These are phyloP conservation scores for Scenedesmus sp. DNA, from an alignment of 163 green algal genomes.

Conservation along the genomic window DNA sequence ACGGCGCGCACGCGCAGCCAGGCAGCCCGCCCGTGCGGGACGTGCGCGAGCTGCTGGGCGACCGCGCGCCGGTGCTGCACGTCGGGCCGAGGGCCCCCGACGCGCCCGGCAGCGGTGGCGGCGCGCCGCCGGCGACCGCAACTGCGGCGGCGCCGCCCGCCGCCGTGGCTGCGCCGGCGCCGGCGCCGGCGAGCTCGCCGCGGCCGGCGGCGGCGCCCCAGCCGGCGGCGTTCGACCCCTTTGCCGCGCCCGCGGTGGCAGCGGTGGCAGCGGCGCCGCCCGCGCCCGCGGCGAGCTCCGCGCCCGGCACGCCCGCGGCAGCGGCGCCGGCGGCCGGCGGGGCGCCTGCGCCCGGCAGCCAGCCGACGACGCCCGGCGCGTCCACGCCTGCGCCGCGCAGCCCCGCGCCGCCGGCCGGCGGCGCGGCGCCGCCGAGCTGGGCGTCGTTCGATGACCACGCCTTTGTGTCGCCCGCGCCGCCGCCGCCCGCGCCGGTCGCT, in stretches of 20 bases:
- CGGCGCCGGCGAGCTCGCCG: not conserved
- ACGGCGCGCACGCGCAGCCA: not conserved
- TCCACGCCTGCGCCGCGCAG: too few relatives aligned
- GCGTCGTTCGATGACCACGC: too few relatives aligned
- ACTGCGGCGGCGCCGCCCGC: too few relatives aligned
- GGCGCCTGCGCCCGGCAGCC: too few relatives aligned
- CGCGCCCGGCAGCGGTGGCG: not conserved
- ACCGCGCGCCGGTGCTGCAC: slow-evolving; percentile 30
- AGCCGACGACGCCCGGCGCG: too few relatives aligned
- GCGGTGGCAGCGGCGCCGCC: not conserved
- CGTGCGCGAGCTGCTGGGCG: slow-evolving; percentile 42
- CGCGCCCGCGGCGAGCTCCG: not conserved
- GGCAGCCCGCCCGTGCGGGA: slow-evolving; percentile 37
- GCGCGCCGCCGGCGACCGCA: not conserved
- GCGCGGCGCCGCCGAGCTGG: too few relatives aligned
- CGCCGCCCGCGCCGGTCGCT: not conserved
- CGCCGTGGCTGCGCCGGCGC: not conserved
- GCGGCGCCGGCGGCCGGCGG: not conserved
- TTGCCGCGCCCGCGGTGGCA: slow-evolving; percentile 6
- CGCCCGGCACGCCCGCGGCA: not conserved
- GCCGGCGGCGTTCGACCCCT: slow-evolving; percentile 23
- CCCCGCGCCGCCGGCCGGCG: too few relatives aligned
- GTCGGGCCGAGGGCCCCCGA: slow-evolving; percentile 16
- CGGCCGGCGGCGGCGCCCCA: not conserved
- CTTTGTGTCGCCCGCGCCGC: too few relatives aligned